Conservation (phyloP, 306 rosid species). For the Vigna angularis region DNA sequence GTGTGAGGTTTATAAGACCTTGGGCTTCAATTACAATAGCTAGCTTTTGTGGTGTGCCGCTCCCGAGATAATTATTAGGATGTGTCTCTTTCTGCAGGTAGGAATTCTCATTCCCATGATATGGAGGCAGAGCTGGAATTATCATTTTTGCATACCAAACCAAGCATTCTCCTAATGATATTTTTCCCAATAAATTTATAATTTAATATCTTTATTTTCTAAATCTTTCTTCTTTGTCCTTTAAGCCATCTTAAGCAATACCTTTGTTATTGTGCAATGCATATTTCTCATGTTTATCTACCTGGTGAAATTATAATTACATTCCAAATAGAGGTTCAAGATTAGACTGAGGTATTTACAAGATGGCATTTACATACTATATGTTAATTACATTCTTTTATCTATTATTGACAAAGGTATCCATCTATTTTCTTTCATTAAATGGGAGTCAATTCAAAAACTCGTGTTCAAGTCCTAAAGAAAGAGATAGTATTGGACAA, state of each 20-base stretch:
- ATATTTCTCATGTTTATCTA: slow-evolving; percentile 7
- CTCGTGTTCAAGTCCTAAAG: slow-evolving; percentile 32
- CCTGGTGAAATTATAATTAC: slow-evolving; percentile 20
- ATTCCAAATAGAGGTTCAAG: slow-evolving; percentile 27
- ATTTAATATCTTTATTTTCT: not conserved
- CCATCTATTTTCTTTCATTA: slow-evolving; percentile 23
- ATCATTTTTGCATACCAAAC: not conserved
- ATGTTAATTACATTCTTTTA: not conserved
- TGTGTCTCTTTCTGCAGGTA: not conserved
- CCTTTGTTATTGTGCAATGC: not conserved
- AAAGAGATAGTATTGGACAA: slow-evolving; percentile 9
- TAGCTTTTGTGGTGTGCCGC: not conserved
- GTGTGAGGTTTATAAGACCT: not conserved
- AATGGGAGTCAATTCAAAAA: slow-evolving; percentile 9
- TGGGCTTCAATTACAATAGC: not conserved
- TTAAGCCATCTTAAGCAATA: slow-evolving; percentile 1
- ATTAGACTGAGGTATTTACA: slow-evolving; percentile 29
- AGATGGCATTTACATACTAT: not conserved
- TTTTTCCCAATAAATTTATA: slow-evolving; percentile 10
- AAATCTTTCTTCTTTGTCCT: slow-evolving; percentile 19
- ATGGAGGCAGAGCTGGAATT: not conserved
- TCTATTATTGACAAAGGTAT: slow-evolving; percentile 16
- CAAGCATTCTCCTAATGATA: slow-evolving; percentile 24
- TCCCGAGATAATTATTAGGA: not conserved
- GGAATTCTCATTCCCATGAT: not conserved